Evolutionary conservation across 352 stramenopile species (phyloP), one percentile per base, ranked within the genome.

Genomic region (Discostella stelligera): DNA sequence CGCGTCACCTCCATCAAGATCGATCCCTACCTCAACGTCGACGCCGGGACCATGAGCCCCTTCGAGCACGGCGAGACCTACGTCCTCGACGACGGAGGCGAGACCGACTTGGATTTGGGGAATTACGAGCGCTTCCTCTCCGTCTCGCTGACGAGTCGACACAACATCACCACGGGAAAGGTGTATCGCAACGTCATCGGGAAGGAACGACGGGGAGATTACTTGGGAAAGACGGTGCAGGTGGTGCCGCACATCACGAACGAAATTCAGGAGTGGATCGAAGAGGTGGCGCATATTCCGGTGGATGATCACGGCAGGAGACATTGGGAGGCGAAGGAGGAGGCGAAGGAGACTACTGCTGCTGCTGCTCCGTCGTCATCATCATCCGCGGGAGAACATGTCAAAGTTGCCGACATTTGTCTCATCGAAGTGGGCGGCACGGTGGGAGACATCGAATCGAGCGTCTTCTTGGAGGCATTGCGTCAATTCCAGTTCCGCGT

Each of bases 81-180:
- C 82, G 96, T 99, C 55, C 91, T 98, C 16, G 94, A 98, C 80
- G 97, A 99, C 86, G 97, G 97, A 44, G 96, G 96, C 13, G 97
- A 99, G 69, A 89, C 87, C 37, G 97, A 99, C 75, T 88, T 99
- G 56, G 97, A 99, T 83, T 88, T 99, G 3, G 97, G 97, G 64
- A 99, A 99, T 90, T 99, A 99, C 89, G 97, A 99, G 88, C 94
- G 97, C n/a, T 99, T 99, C 86, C 83, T 98, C 23, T 93, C 89
- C 77, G 90, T 98, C 65, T 97, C 89, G 55, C 91, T 98, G 74
- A 98, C 95, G 61, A 83, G 65, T 48, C 95, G 99, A 84, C 95
- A 99, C 89, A 99, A 99, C 91, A 98, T 99, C 82, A 99, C 97
- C 7, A 99, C 97, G n/a, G 97, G 97, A 56, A 99, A 99, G 83